A percentile compares a stretch with the other conserved stretches of the same genome.
Evolutionary conservation across 2,329 filamentous ascomycete genomes (phyloP).

Genomic region (Exophiala sp.): DNA sequence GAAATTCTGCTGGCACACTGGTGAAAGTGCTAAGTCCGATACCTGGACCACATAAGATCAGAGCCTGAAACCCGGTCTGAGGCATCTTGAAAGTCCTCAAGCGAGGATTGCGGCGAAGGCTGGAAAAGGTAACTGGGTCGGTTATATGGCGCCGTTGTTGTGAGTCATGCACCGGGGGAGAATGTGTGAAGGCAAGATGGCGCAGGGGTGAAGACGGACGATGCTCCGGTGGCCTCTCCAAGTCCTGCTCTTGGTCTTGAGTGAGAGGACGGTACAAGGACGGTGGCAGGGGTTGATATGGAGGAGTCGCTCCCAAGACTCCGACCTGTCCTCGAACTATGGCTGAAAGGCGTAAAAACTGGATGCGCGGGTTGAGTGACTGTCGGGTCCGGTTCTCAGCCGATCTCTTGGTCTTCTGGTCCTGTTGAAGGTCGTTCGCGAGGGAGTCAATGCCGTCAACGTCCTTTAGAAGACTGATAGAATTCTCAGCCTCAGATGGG

Average conservation of each 20-base stretch:
- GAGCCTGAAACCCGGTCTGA: constrained; percentile 42
- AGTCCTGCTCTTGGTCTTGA: constrained; percentile 11
- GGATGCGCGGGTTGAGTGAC: constrained; percentile 22
- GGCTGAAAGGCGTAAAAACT: constrained; percentile 24
- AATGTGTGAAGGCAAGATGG: constrained; percentile 23
- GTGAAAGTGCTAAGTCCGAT: constrained; percentile 47
- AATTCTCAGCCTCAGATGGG: constrained; percentile 13
- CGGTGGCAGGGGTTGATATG: constrained; percentile 24
- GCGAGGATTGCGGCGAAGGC: not conserved
- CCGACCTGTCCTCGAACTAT: constrained; percentile 19
- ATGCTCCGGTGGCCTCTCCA: not conserved
- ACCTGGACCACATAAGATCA: constrained; percentile 46
- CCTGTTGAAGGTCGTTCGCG: constrained; percentile 16
- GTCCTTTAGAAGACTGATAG: constrained; percentile 24
- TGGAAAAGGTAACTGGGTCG: not conserved
- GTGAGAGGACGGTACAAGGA: constrained; percentile 17
- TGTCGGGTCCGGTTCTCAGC: constrained; percentile 6
- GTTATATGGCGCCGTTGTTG: constrained; percentile 6
- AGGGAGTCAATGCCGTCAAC: constrained; percentile 22
- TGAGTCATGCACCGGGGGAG: constrained; percentile 19
- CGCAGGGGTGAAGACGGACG: constrained; percentile 23
- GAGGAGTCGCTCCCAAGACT: constrained; percentile 24
- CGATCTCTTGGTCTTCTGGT: constrained; percentile 17
- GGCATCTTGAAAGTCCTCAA: constrained; percentile 27
- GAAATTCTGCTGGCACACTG: constrained; percentile 44